phyloP scores from a whole-genome alignment of 2,329 filamentous ascomycete genomes.

The Hirsutella thompsonii region DNA sequence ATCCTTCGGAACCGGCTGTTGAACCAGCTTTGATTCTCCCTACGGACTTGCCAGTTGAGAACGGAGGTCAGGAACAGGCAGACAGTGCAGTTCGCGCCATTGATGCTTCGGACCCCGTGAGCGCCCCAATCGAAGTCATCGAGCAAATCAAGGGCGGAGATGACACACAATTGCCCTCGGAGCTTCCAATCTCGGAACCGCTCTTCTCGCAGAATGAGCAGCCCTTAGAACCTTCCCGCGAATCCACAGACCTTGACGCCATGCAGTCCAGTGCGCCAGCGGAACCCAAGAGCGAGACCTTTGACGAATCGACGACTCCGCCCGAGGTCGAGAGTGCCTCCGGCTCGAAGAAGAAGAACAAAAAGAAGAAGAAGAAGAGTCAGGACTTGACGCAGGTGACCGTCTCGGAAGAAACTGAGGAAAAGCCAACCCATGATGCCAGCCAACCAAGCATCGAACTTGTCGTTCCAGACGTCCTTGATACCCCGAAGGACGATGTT shows the following conservation, averaged over 20 bases:
- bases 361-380: slow-evolving; percentile 19
- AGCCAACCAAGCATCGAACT: background rate
- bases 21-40: too few relatives aligned
- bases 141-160: slow-evolving; percentile 2
- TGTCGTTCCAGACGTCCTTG: background rate
- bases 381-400: slow-evolving; percentile 1
- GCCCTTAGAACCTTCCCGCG: slow-evolving; percentile 13
- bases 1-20: too few relatives aligned
- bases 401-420: slow-evolving; percentile 2
- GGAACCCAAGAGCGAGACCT: background rate
- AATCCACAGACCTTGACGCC: slow-evolving; percentile 8
- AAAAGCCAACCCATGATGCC: background rate
- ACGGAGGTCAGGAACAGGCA: too few relatives aligned
- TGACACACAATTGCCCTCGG: slow-evolving; percentile 2
- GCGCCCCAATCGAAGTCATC: background rate
- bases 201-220: slow-evolving; percentile 18
- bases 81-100: too few relatives aligned
- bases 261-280: slow-evolving; percentile 11
- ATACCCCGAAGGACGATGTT: too few relatives aligned
- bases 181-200: slow-evolving; percentile 15
- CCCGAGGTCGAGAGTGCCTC: background rate
- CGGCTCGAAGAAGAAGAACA: slow-evolving; percentile 15
- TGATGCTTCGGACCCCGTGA: too few relatives aligned
- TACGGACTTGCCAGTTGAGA: too few relatives aligned
- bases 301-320: slow-evolving; percentile 4